These are phyloP conservation scores for Capronia americana DNA, from an alignment of 2,329 filamentous ascomycete genomes.

Conservation along the genomic window DNA sequence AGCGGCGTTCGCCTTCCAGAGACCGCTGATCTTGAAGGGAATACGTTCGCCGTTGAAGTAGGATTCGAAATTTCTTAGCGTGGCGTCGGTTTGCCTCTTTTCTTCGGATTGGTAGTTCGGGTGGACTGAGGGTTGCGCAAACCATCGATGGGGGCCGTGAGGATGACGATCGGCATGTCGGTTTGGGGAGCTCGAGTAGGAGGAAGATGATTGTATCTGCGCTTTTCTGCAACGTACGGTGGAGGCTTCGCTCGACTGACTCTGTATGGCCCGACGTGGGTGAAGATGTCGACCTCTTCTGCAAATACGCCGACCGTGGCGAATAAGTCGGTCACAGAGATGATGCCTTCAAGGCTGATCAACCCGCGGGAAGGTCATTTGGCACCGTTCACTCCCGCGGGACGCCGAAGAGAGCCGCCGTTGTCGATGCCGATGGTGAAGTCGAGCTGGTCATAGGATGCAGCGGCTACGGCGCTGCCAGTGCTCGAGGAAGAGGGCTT, in stretches of 20 bases:
- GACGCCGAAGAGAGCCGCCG: conserved; percentile 56
- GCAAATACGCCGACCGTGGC: conserved; percentile 45
- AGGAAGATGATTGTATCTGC: conserved; percentile 38
- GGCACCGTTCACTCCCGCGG: conserved; percentile 51
- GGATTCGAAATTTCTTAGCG: conserved; percentile 39
- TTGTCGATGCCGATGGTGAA: conserved; percentile 43
- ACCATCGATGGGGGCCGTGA: conserved; percentile 37
- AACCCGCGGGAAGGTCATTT: conserved; percentile 56
- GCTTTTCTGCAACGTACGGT: conserved; percentile 10
- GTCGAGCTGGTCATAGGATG: conserved; percentile 47
- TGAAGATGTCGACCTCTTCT: conserved; percentile 39
- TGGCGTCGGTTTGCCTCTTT: conserved; percentile 39
- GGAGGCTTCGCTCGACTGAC: conserved; percentile 21
- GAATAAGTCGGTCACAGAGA: conserved; percentile 47
- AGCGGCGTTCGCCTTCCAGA: conserved; percentile 43
- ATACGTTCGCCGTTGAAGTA: conserved; percentile 41
- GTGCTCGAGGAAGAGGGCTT: conserved; percentile 41
- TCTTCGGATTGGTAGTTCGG: conserved; percentile 37
- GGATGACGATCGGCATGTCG: conserved; percentile 25
- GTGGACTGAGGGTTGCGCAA: conserved; percentile 39
- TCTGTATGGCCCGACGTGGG: conserved; percentile 30
- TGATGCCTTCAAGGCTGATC: conserved; percentile 55
- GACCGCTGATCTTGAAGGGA: conserved; percentile 40
- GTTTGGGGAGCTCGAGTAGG: conserved; percentile 39
- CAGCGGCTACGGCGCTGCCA: conserved; percentile 41